Conservation (phyloP, 805 yeast genomes). For the Candida dajiaensis region DNA sequence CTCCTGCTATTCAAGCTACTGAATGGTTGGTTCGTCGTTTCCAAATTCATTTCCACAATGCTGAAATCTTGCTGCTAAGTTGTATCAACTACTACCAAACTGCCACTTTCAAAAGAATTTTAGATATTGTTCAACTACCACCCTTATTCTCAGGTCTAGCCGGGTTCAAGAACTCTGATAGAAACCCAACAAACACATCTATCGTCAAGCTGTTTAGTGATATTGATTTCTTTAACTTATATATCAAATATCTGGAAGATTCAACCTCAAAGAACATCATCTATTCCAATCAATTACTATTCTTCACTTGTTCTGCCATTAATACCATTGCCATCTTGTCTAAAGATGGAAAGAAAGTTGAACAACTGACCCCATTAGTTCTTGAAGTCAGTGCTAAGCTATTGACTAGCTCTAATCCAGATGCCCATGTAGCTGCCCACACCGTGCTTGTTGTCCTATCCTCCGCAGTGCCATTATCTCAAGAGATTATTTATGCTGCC, state of each 20-base stretch:
- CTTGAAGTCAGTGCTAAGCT: constrained; percentile 55
- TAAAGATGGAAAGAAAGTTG: constrained; percentile 35
- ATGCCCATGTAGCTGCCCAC: constrained; percentile 77
- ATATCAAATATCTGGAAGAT: constrained; percentile 45
- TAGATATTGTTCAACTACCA: constrained; percentile 76
- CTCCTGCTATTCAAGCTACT: constrained; percentile 73
- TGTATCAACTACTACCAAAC: constrained; percentile 76
- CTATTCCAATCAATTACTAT: constrained; percentile 67
- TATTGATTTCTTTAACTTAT: constrained; percentile 57
- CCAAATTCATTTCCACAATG: constrained; percentile 73
- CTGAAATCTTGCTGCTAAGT: constrained; percentile 66
- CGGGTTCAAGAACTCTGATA: constrained; percentile 58
- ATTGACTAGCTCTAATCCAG: constrained; percentile 41
- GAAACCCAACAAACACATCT: constrained; percentile 59
- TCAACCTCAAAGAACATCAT: constrained; percentile 46
- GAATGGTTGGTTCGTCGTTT: constrained; percentile 96
- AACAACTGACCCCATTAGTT: constrained; percentile 47
- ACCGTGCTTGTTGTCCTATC: constrained; percentile 74
- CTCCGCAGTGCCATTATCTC: constrained; percentile 61
- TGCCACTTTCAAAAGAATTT: constrained; percentile 67
- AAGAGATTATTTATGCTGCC: constrained; percentile 52
- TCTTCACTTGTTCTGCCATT: constrained; percentile 69
- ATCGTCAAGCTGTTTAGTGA: constrained; percentile 73
- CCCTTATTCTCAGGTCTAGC: constrained; percentile 67
- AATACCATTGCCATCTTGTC: constrained; percentile 56